Evolutionary conservation across 768 basidiomycete species (phyloP), one percentile per base, ranked within the genome.

Genomic region (Suillus subluteus): DNA sequence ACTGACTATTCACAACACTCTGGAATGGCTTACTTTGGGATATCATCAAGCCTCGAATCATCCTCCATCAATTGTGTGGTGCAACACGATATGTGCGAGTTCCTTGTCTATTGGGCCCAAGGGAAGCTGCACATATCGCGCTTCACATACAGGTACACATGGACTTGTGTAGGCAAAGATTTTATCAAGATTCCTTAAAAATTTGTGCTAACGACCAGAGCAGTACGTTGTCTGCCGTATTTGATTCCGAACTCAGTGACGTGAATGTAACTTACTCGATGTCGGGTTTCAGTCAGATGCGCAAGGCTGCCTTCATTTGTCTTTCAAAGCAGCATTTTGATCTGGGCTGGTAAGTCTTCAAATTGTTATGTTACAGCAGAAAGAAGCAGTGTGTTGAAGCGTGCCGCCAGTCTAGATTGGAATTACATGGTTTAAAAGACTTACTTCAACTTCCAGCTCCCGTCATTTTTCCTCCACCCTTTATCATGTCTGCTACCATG

Each of bases 381-480:
- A 13, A 13, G n/a, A 44, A 12, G 12, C 23, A 26, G 15, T 26
- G 50, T 52, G 9, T 30, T 21, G 54, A 32, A 32, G 32, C 18
- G 21, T 2, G 12, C 35, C 21, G 21, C 32, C 21, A 37, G 55
- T 35, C 21, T 37, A 37, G 55, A 37, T 56, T 37, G 35, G 12
- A 56, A 56, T 37, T 4, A 0, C 21, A 37, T 56, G 32, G 21
- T 8, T 35, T 56, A n/a, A 56, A 32, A 62, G 78, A 79, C 67
- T 77, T 78, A 6, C 43, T 23, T 38, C 9, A 21, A 58, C 16
- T n/a, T 48, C 58, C 43, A 35, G n/a, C 21, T 61, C 43, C 21
- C 38, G 16, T 61, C 40, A 15, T 21, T 35, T n/a, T 46, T 4
- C 16, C 50, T 62, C 2, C 23, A 35, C 38, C 5, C 11, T 23